These are phyloP conservation scores for Blastocystis sp. DNA, from an alignment of 352 stramenopile genomes.

Conservation along the genomic window DNA sequence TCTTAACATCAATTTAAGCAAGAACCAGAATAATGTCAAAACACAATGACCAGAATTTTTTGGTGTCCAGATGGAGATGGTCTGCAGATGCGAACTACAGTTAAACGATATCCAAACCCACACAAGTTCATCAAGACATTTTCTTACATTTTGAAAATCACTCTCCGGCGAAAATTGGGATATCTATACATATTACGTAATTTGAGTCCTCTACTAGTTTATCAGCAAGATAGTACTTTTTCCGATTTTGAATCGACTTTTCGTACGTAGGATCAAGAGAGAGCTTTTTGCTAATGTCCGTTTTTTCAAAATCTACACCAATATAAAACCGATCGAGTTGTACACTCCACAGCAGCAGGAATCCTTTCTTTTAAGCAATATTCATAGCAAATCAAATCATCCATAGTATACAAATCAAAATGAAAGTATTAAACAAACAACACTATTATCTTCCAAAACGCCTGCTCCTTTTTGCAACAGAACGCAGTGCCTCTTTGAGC, in stretches of 20 bases:
- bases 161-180: neutral
- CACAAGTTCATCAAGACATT: neutral
- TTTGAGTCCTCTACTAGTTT: neutral
- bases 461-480: slow-evolving; percentile 77
- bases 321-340: neutral
- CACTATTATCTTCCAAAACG: slow-evolving; percentile 77
- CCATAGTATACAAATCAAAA: neutral
- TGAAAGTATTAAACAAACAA: slow-evolving; percentile 1
- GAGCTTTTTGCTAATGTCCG: neutral
- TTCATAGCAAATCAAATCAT: slow-evolving; percentile 36
- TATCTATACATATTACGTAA: neutral
- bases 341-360: slow-evolving; percentile 9
- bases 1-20: too few species aligned
- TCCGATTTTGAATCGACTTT: neutral
- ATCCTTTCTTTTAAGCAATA: slow-evolving; percentile 52
- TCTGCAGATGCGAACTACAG: neutral
- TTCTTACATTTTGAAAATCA: neutral
- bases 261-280: neutral
- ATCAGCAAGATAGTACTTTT: neutral
- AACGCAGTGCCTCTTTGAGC: slow-evolving; percentile 71
- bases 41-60: neutral
- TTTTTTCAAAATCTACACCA: slow-evolving; percentile 17
- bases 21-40: too few species aligned
- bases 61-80: neutral
- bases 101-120: neutral